Evolutionary conservation across 2,329 filamentous ascomycete species (phyloP).

Genomic region (Stemphylium beticola): DNA sequence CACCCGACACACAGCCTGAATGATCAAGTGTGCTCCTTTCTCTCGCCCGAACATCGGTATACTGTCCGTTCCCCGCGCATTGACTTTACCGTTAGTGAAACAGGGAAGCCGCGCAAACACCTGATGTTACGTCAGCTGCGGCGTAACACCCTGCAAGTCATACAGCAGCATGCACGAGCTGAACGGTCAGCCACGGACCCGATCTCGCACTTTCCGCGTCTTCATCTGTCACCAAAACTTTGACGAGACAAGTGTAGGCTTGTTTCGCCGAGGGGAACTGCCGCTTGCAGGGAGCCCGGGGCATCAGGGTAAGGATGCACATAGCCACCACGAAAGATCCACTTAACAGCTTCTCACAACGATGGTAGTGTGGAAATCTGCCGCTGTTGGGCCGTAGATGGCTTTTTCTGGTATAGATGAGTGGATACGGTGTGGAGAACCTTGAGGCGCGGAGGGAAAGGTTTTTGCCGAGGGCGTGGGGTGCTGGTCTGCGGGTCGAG

Average conservation of each 20-base stretch:
- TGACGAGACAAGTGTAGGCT: background rate
- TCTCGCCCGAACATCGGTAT: constrained; percentile 7
- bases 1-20: background rate
- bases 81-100: background rate
- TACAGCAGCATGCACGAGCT: constrained; percentile 6
- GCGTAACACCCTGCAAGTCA: constrained; percentile 13
- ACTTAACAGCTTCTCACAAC: constrained; percentile 11
- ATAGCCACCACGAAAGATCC: constrained; percentile 7
- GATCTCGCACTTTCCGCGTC: background rate
- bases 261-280: background rate
- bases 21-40: background rate
- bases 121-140: constrained; percentile 12
- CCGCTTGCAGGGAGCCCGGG: background rate
- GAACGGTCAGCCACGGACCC: background rate
- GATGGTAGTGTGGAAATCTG: constrained; percentile 7
- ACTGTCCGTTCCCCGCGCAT: background rate
- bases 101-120: background rate
- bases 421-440: constrained; percentile 28
- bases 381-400: constrained; percentile 25
- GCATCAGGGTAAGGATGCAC: background rate
- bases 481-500: constrained; percentile 3
- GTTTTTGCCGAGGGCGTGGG: constrained; percentile 10
- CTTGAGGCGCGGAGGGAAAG: constrained; percentile 17
- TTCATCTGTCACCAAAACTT: background rate
- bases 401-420: constrained; percentile 20